Base-by-base conservation (phyloP, 73 alveolate genomes). In the Effrenium voratum region DNA sequence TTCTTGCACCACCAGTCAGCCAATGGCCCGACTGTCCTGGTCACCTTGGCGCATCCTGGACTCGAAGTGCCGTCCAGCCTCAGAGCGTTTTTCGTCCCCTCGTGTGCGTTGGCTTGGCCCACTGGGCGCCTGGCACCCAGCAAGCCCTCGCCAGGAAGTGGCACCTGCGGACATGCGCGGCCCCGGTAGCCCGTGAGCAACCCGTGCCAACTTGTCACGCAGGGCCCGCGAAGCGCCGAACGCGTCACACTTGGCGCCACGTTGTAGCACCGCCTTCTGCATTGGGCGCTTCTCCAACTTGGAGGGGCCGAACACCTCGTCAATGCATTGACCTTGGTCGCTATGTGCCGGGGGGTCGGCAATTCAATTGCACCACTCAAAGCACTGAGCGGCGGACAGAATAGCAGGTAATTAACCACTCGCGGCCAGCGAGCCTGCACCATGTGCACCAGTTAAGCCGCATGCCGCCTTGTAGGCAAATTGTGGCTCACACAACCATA, bases 41-140 rank as follows among this genome's bases (percentile, higher is more conserved):
- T 87, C 95, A 8, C 95, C 83, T 3, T 81, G 63, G 70, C n/a
- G 38, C 45, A 85, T 43, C 47, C 45, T 87, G 22, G 95, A 50
- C 95, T 66, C 63, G 95, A 87, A 63, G 83, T 87, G 63, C 30
- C 95, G 85, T 1, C 95, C 95, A 41, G 95, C 95, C 95, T 87
- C 30, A 47, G 80, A 8, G 6, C 46, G 76, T 63, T 10, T 22
- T 63, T n/a, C n/a, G n/a, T n/a, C n/a, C n/a, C n/a, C n/a, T n/a
- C n/a, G n/a, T n/a, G n/a, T n/a, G n/a, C n/a, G n/a, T n/a, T n/a
- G n/a, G n/a, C n/a, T n/a, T n/a, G n/a, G 26, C 5, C 60, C 41
- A 10, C 86, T 6, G 66, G 66, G 60, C 5, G 43, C 90, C 92
- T 3, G 52, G 49, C 92, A 82, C 92, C 49, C 49, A 72, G 92